Evolutionary conservation across 352 stramenopile genomes (phyloP).

Genomic region (Globisporangium emineosum): DNA sequence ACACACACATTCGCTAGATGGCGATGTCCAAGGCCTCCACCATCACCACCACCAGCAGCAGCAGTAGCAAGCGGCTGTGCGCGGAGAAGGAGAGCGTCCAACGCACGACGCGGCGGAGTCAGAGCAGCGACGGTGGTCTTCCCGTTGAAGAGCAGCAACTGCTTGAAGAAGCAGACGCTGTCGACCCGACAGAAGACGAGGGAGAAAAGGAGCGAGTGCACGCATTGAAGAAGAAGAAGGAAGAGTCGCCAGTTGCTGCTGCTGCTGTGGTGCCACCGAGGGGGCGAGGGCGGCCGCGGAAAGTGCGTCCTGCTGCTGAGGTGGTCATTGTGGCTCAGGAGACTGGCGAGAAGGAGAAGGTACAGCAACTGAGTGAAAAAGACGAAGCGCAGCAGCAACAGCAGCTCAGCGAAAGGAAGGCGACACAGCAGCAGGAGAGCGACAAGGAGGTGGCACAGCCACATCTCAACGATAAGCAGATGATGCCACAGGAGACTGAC

Average conservation of each 20-base stretch:
- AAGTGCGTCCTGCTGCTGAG: background rate
- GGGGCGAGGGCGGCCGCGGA: background rate
- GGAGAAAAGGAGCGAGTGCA: background rate
- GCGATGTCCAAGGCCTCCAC: background rate
- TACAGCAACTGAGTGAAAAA: background rate
- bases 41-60: background rate
- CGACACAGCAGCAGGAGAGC: background rate
- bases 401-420: background rate
- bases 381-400: background rate
- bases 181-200: conserved; percentile 1
- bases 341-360: background rate
- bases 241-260: background rate
- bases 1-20: background rate
- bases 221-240: background rate
- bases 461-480: background rate
- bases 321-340: background rate
- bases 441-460: background rate
- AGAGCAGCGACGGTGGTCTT: background rate
- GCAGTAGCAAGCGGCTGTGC: background rate
- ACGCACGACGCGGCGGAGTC: background rate
- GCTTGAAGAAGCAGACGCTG: background rate
- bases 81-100: conserved; percentile 1
- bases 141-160: background rate
- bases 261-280: background rate
- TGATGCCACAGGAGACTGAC: background rate